Evolutionary conservation across 1,139 yeast genomes (phyloP).

Genomic region (Pichia cactophila): DNA sequence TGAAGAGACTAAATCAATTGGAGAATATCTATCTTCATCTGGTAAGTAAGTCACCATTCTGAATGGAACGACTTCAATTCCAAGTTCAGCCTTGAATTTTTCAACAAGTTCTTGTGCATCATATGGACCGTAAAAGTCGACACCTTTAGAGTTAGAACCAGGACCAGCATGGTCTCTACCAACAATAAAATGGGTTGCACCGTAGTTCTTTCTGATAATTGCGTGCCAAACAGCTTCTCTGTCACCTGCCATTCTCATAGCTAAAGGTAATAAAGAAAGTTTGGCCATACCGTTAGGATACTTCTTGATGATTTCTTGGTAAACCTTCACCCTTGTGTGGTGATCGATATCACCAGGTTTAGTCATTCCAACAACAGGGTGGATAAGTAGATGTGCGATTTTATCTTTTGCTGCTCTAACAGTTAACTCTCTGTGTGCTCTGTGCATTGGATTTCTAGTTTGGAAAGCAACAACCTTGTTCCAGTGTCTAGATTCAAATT

Average conservation of each 20-base stretch:
- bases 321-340: conserved; percentile 93
- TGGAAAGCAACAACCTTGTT: conserved; percentile 92
- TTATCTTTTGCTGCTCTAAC: conserved; percentile 86
- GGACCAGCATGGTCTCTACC: conserved; percentile 96
- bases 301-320: conserved; percentile 83
- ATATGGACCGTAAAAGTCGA: conserved; percentile 92
- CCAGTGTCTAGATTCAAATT: conserved; percentile 79
- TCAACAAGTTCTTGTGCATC: conserved; percentile 92
- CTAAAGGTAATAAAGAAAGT: conserved; percentile 80
- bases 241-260: conserved; percentile 99
- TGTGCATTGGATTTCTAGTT: conserved; percentile 97
- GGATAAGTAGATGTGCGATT: conserved; percentile 76
- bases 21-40: conserved; percentile 91
- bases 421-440: conserved; percentile 94
- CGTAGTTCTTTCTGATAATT: conserved; percentile 90
- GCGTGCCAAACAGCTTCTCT: conserved; percentile 99
- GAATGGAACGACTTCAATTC: conserved; percentile 89
- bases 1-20: conserved; percentile 82
- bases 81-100: conserved; percentile 65
- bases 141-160: conserved; percentile 84
- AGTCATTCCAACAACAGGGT: conserved; percentile 95
- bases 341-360: conserved; percentile 98
- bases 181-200: conserved; percentile 94
- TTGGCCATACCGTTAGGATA: conserved; percentile 93
- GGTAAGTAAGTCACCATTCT: conserved; percentile 96